Base-by-base conservation (phyloP, 1,284 basidiomycete genomes). In the Sphaerobolus stellatus region DNA sequence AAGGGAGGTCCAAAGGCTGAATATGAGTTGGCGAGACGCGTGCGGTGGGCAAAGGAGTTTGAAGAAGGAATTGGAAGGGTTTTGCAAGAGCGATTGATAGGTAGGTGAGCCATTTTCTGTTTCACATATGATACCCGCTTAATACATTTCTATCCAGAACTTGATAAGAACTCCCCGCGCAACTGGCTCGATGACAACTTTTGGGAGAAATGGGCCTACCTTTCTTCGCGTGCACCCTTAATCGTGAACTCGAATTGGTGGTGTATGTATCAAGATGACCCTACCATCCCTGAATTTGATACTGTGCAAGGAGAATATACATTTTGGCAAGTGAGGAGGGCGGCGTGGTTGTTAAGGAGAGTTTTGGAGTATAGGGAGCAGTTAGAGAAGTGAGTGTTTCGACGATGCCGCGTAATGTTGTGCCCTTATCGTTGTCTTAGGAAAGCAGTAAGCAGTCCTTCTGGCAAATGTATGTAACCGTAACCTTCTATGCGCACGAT, bases 101-200 rank as follows among this genome's bases (percentile, higher is more conserved):
- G 90, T 90, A 59, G 59, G 82, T 75, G 43, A 33, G 48, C 43
- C 33, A 28, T 41, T n/a, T 57, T 25, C 36, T 43, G 50, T 38
- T 36, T 28, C 52, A 33, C 31, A 38, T 48, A 36, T 46, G 29
- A 48, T 54, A 43, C 29, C 27, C 18, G 22, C 27, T 41, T 50
- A 25, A 38, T 24, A 56, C 43, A 28, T 14, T 41, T 20, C 11
- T 45, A 29, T 56, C 48, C 68, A 92, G 93, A 91, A 52, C 81
- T 98, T 46, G 94, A 98, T 73, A 84, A 81, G 62, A 75, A 78
- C 2, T 95, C 94, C 6, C 90, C 92, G 0, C 80, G 89, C 71
- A 98, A 97, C 70, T 98, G 96, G 96, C 81, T 99, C 13, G 85
- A 97, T 63, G 95, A 98, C 71, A 93, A 92, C 53, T 89, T 95